Conservation (phyloP, 306 rosid species). For the Cucumis hystrix region DNA sequence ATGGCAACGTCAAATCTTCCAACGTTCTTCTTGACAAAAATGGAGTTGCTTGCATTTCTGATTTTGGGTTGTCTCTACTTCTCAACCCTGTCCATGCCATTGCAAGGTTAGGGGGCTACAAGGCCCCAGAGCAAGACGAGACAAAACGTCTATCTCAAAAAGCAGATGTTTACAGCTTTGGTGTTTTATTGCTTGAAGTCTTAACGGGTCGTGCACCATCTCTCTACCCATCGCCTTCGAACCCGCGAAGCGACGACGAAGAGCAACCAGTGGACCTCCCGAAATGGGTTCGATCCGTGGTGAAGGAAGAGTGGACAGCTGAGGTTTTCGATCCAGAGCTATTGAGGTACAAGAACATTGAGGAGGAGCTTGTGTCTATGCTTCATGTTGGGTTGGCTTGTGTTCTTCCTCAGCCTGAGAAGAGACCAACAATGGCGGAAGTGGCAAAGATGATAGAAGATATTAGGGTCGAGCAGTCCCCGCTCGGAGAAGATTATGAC, state of each 20-base stretch:
- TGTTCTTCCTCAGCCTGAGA: constrained; percentile 55
- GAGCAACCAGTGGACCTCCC: constrained; percentile 60
- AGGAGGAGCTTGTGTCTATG: constrained; percentile 94
- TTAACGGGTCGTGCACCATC: constrained; percentile 80
- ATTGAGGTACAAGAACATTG: constrained; percentile 85
- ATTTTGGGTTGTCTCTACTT: constrained; percentile 71
- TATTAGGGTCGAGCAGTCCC: constrained; percentile 91
- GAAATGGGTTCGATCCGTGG: constrained; percentile 86
- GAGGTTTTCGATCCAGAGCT: constrained; percentile 95
- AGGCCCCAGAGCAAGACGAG: constrained; percentile 78
- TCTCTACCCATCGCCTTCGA: constrained; percentile 48
- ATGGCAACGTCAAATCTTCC: constrained; percentile 84
- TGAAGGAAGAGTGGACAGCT: constrained; percentile 96
- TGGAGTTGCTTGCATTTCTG: constrained; percentile 86
- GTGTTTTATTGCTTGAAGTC: constrained; percentile 74
- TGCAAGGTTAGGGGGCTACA: constrained; percentile 86
- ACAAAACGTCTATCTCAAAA: constrained; percentile 64
- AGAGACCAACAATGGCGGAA: constrained; percentile 82
- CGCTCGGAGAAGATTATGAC: constrained; percentile 82
- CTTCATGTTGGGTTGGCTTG: constrained; percentile 84
- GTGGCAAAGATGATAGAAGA: constrained; percentile 86
- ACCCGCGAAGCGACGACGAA: constrained; percentile 28
- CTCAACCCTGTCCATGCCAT: constrained; percentile 87
- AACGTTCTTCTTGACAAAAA: constrained; percentile 89
- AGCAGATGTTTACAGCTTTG: constrained; percentile 83